These are phyloP conservation scores for Pythium myriotylum DNA, from an alignment of 352 stramenopile genomes.

Conservation along the genomic window DNA sequence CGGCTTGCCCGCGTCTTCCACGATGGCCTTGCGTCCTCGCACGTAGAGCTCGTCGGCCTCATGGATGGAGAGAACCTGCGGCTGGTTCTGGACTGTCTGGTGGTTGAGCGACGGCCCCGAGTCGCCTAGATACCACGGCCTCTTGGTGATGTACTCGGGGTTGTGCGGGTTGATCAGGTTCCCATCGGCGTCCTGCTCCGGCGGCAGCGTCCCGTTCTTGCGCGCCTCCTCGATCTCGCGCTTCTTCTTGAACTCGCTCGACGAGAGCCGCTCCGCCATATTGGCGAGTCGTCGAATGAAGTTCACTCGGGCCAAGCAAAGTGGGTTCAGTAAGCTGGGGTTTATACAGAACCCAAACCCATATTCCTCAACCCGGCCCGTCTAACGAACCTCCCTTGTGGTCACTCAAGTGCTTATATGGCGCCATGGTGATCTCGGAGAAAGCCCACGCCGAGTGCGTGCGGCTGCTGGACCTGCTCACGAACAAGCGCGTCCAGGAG, in stretches of 20 bases:
- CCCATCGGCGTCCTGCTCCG: constrained; percentile 89
- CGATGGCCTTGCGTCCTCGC: constrained; percentile 36
- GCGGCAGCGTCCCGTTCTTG: constrained; percentile 86
- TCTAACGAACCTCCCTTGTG: too few species aligned
- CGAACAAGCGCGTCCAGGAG: constrained; percentile 80
- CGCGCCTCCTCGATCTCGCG: constrained; percentile 88
- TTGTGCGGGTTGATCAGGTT: constrained; percentile 99
- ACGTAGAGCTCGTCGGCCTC: constrained; percentile 86
- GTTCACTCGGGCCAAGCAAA: too few species aligned
- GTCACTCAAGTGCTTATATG: too few species aligned
- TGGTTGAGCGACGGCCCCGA: constrained; percentile 94
- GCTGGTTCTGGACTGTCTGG: constrained; percentile 92
- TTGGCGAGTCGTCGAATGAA: not conserved
- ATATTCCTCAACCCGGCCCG: too few species aligned
- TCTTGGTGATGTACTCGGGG: constrained; percentile 99
- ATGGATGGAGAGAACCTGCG: constrained; percentile 89
- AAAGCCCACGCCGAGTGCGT: constrained; percentile 74
- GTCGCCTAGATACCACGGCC: constrained; percentile 98
- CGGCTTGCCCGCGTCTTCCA: constrained; percentile 21
- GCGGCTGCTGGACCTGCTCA: constrained; percentile 79
- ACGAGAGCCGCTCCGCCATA: constrained; percentile 83
- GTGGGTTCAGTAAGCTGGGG: too few species aligned
- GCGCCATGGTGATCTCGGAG: constrained; percentile 63
- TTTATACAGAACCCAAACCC: too few species aligned
- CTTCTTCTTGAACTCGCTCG: constrained; percentile 87